A percentile compares a stretch with the other conserved stretches of the same genome.
Evolutionary conservation across 768 basidiomycete species (phyloP).

Genomic region (Mycena albidolilacea): DNA sequence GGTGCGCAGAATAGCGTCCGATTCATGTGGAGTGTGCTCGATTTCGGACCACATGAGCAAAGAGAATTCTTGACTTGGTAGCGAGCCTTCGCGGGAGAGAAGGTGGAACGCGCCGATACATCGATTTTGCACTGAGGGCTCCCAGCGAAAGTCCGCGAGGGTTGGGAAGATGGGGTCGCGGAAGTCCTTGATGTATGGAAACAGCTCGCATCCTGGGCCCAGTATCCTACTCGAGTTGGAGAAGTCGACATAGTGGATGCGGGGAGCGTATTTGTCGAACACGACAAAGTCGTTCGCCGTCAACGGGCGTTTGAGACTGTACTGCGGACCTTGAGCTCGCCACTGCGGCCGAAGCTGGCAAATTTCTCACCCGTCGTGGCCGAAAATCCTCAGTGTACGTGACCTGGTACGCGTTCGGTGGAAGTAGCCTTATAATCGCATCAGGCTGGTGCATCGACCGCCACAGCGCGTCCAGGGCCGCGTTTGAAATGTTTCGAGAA

Average conservation of each 20-base stretch:
- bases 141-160: conserved; percentile 36
- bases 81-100: conserved; percentile 31
- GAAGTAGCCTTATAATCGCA: conserved; percentile 31
- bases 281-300: conserved; percentile 23
- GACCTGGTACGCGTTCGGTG: conserved; percentile 22
- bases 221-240: conserved; percentile 36
- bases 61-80: conserved; percentile 31
- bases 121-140: conserved; percentile 30
- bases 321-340: conserved; percentile 12
- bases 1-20: conserved; percentile 20
- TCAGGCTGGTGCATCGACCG: conserved; percentile 33
- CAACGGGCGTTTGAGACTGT: conserved; percentile 28
- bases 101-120: conserved; percentile 37
- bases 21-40: conserved; percentile 22
- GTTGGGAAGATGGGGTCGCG: conserved; percentile 35
- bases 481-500: conserved; percentile 34
- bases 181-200: conserved; percentile 36
- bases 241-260: conserved; percentile 37
- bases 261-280: conserved; percentile 38
- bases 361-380: neutral
- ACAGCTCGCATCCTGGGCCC: conserved; percentile 34
- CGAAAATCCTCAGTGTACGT: neutral
- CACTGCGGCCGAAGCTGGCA: neutral
- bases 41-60: conserved; percentile 37
- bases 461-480: conserved; percentile 36